A percentile compares a stretch with the other conserved stretches of the same genome.
Evolutionary conservation across 179 eudicot genomes (phyloP).

Genomic region (Spinacia oleracea): DNA sequence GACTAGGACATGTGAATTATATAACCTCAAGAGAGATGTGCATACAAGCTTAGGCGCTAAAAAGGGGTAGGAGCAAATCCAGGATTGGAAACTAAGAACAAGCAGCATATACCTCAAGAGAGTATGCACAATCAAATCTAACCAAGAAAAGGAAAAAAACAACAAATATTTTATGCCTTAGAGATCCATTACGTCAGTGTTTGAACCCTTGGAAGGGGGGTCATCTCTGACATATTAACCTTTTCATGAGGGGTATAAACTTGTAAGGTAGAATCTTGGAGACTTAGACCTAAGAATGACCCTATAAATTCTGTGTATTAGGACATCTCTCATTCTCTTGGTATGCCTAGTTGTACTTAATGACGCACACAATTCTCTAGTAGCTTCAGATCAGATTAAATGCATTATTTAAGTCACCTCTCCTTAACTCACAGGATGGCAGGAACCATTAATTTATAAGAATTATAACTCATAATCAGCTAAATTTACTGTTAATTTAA

Average conservation of each 20-base stretch:
- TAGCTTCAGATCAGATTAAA: constrained; percentile 23
- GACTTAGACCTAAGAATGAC: constrained; percentile 1
- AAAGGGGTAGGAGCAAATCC: constrained; percentile 8
- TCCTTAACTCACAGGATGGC: constrained; percentile 17
- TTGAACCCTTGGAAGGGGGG: constrained; percentile 17
- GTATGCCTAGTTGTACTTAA: constrained; percentile 10
- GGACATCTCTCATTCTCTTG: constrained; percentile 11
- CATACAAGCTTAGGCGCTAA: constrained; percentile 6
- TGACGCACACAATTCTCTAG: constrained; percentile 13
- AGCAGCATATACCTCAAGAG: constrained; percentile 1
- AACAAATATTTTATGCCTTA: background rate
- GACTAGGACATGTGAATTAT: background rate
- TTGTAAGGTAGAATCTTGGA: constrained; percentile 16
- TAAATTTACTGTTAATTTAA: constrained; percentile 10
- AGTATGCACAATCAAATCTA: background rate
- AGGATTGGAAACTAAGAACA: background rate
- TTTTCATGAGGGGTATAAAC: constrained; percentile 12
- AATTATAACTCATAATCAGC: constrained; percentile 19
- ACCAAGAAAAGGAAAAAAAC: background rate
- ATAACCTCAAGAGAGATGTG: background rate
- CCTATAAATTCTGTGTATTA: constrained; percentile 18
- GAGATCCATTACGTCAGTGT: constrained; percentile 15
- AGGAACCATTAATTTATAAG: constrained; percentile 20
- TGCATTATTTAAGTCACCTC: constrained; percentile 2
- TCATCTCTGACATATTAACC: constrained; percentile 18